Percentiles rank a stretch among this genome's conserved stretches.
Evolutionary conservation across 306 rosid genomes (phyloP).

Genomic region (Alnus rubra): DNA sequence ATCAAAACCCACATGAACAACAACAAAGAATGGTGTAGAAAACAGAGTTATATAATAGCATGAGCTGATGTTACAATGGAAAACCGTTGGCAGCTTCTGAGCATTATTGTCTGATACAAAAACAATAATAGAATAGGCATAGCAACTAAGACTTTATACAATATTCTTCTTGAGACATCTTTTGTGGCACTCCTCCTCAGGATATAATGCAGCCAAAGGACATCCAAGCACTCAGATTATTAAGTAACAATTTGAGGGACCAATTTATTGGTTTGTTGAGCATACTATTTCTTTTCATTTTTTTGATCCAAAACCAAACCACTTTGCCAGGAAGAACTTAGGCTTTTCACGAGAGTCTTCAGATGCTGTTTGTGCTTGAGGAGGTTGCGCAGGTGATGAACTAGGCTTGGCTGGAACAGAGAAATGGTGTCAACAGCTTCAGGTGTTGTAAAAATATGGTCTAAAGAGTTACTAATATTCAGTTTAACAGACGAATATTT

Average conservation of each 20-base stretch:
- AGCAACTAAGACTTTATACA: conserved; percentile 10
- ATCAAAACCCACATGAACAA: conserved; percentile 26
- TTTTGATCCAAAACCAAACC: conserved; percentile 84
- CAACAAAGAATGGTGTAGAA: conserved; percentile 20
- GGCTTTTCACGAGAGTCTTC: conserved; percentile 61
- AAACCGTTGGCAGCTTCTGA: conserved; percentile 17
- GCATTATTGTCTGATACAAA: conserved; percentile 18
- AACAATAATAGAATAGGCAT: conserved; percentile 18
- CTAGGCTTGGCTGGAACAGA: conserved; percentile 52
- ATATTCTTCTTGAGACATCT: conserved; percentile 5
- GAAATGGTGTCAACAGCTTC: conserved; percentile 32
- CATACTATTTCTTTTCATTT: conserved; percentile 42
- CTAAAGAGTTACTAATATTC: conserved; percentile 1
- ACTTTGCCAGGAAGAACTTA: conserved; percentile 64
- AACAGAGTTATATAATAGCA: conserved; percentile 2
- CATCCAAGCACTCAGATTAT: not conserved
- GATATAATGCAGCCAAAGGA: not conserved
- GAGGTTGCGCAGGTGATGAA: conserved; percentile 41
- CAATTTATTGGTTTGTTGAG: not conserved
- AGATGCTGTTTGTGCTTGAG: conserved; percentile 31
- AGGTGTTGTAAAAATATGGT: conserved; percentile 1
- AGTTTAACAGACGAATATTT: not conserved
- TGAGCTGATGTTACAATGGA: conserved; percentile 15
- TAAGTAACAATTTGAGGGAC: not conserved
- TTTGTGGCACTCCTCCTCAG: not conserved